Base-by-base conservation (phyloP, 768 basidiomycete genomes). In the Boletus subparvulus region DNA sequence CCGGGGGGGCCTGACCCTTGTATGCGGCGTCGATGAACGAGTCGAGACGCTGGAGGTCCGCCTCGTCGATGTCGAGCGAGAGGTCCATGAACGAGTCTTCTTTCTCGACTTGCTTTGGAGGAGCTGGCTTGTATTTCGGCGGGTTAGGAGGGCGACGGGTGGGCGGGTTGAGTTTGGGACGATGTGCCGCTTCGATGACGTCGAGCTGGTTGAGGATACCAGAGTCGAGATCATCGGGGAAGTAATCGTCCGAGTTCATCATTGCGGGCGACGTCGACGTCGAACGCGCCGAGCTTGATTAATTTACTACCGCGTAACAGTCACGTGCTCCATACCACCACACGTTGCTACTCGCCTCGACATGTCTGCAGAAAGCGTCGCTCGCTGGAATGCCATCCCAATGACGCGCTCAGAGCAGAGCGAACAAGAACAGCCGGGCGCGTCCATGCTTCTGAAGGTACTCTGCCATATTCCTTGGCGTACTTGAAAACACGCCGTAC, bases 171-270 rank as follows among this genome's bases (percentile, higher is more conserved):
- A 28, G 45, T 62, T 59, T 65, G 24, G 61, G 62, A 60, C 60
- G 61, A 65, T 83, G 78, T 16, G 82, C 78, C 11, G 87, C 84
- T 73, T 92, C 89, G 44, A 93, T 85, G 19, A 82, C 79, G 65
- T 89, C 86, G 24, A 92, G 77, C 64, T 87, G 78, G 37, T 79
- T 72, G 8, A 90, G 65, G 4, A 82, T 78, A 36, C 78, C 81
- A 43, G 80, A 80, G 70, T 90, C 81, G 39, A 87, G 62, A 5
- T 87, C 86, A 58, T 84, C 84, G 59, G 83, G 81, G 67, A 88
- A 92, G 66, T 85, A 90, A 41, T 79, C 85, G 74, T 90, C 89
- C 36, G 87, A 90, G 76, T 84, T 88, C 88, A 92, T 90, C 58
- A 63, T 60, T 30, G 10, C 14, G 53, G 47, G 12, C 42, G 56